Base-by-base conservation (phyloP, 805 yeast species). In the Komagataella populi region DNA sequence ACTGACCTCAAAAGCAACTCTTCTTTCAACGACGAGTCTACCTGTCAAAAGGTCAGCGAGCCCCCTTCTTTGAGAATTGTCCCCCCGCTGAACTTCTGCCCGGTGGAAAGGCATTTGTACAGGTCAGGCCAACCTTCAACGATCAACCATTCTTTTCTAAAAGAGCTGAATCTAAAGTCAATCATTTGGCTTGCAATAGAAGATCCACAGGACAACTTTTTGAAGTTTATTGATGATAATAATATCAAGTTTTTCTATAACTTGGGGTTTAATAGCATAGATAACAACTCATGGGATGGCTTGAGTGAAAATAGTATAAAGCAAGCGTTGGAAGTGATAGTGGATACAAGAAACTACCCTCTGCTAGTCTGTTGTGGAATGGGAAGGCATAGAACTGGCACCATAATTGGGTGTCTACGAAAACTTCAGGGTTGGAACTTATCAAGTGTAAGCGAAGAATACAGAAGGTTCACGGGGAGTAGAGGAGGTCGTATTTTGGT, bases 311-410 rank as follows among this genome's bases (percentile, higher is more conserved):
- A 78, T 46, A 80, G 95, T 20, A 88, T 91, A 50, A 77, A 79
- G 23, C 81, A 80, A 54, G 95, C 96, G 0, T 68, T 91, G 55
- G 84, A 83, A 55, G 73, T 88, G 39, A 84, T 91, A 17, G 78
- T 83, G 47, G 77, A 87, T 58, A 76, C 75, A 55, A 74, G 78
- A n/a, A 80, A 81, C 63, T 87, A 87, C 60, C 98, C 99, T 0
- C 60, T 93, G 55, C 69, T 93, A 49, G 90, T 90, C 4, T 93
- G 98, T 65, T 93, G 98, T 60, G 96, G 97, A 12, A 93, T 93
- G 99, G 99, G 99, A 0, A 73, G 99, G 57, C 99, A 91, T 65
- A 74, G 99, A 56, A 90, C 98, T 0, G 99, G 99, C 1, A 90
- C 98, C 0, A 96, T 93, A 3, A 80, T 93, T 54, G 99, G 99